Evolutionary conservation across 352 stramenopile species (phyloP).

Genomic region (Phytophthora lateralis): DNA sequence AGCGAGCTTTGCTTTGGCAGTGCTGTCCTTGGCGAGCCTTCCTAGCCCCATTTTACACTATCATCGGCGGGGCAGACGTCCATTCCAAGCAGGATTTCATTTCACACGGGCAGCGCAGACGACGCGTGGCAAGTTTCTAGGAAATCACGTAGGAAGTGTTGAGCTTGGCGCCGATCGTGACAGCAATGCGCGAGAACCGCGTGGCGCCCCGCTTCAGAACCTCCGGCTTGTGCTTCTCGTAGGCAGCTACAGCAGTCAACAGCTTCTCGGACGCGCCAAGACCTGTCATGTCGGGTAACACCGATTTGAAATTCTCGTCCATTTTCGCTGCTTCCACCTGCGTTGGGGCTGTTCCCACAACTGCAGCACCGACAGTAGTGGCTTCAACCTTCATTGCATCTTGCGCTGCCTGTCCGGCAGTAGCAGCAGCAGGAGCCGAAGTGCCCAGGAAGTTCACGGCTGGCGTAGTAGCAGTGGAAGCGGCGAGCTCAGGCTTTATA

Average conservation of each 20-base stretch:
- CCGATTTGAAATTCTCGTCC: constrained; percentile 66
- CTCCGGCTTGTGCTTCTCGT: constrained; percentile 85
- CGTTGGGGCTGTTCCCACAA: constrained; percentile 2
- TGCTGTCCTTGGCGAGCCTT: constrained; percentile 9
- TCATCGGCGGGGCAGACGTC: not conserved
- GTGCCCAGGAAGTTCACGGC: constrained; percentile 15
- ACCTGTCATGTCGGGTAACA: constrained; percentile 75
- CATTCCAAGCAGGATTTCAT: constrained; percentile 3
- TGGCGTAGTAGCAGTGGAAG: constrained; percentile 17
- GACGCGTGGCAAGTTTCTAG: constrained; percentile 19
- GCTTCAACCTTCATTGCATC: constrained; percentile 26
- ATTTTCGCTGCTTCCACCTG: constrained; percentile 25
- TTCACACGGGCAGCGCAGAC: constrained; percentile 1
- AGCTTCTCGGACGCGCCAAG: constrained; percentile 80
- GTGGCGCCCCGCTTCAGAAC: constrained; percentile 66
- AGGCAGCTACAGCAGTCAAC: constrained; percentile 76
- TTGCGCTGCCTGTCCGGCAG: constrained; percentile 18
- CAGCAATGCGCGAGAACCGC: constrained; percentile 72
- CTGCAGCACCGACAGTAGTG: not conserved
- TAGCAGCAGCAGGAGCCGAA: constrained; percentile 15
- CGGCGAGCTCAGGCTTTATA: constrained; percentile 37
- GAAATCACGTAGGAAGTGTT: constrained; percentile 71
- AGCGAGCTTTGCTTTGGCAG: constrained; percentile 18
- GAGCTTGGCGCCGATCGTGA: constrained; percentile 80
- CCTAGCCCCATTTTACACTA: constrained; percentile 16